A percentile compares a stretch with the other conserved stretches of the same genome.
Conservation (phyloP, 805 yeast species). For the Yamadazyma ubonensis region DNA sequence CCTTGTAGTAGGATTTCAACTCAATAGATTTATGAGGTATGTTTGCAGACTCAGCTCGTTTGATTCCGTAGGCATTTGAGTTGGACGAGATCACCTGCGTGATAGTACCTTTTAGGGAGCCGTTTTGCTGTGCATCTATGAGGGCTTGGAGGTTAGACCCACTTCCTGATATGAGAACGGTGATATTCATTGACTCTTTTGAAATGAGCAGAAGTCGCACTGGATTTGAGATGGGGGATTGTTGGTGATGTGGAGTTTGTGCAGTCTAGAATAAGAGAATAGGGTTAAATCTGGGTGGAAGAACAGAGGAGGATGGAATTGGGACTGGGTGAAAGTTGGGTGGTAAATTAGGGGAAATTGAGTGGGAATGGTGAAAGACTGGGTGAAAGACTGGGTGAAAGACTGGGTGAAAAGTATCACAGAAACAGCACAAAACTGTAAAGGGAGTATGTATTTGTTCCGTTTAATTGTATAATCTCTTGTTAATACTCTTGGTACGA, state of each 20-base stretch:
- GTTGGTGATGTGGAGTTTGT: not conserved
- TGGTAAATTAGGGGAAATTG: too few species aligned
- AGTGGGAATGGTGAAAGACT: too few species aligned
- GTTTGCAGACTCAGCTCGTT: constrained; percentile 65
- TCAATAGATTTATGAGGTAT: constrained; percentile 73
- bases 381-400: too few species aligned
- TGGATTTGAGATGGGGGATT: not conserved
- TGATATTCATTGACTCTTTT: constrained; percentile 29
- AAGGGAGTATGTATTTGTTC: too few species aligned
- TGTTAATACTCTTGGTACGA: too few species aligned
- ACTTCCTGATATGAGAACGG: constrained; percentile 89
- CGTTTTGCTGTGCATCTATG: constrained; percentile 62
- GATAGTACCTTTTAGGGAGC: constrained; percentile 53
- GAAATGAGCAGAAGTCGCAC: not conserved
- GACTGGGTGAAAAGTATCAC: too few species aligned
- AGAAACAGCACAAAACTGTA: too few species aligned
- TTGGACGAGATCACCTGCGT: constrained; percentile 83
- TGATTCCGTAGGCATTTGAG: constrained; percentile 81
- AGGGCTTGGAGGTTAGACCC: constrained; percentile 96
- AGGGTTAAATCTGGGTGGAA: not conserved
- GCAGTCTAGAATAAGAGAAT: not conserved
- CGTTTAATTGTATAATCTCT: too few species aligned
- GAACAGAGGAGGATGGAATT: too few species aligned
- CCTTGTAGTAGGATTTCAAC: constrained; percentile 70
- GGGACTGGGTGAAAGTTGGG: too few species aligned